phyloP scores from a whole-genome alignment of 1,284 basidiomycete genomes.

The Heterobasidion annosum region DNA sequence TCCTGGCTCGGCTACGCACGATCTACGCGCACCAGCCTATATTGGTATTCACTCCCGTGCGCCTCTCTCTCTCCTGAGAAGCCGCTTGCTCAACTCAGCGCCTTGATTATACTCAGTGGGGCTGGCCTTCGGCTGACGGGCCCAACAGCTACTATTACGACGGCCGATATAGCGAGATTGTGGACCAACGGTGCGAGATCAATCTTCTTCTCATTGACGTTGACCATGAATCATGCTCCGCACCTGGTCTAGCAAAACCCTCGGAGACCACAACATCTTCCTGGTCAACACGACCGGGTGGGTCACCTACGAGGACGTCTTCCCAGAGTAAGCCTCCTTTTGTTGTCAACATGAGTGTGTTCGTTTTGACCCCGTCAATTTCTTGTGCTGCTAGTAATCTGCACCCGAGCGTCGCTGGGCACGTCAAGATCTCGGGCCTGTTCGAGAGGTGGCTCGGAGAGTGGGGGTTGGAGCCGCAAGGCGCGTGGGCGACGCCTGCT shows the following conservation, averaged over 20 bases:
- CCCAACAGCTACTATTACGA: constrained; percentile 37
- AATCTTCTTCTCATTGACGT: not conserved
- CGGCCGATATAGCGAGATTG: constrained; percentile 36
- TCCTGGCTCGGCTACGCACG: constrained; percentile 33
- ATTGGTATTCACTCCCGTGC: constrained; percentile 45
- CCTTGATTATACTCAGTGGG: constrained; percentile 28
- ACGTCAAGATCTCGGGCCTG: constrained; percentile 36
- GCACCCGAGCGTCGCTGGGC: constrained; percentile 40
- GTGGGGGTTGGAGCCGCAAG: constrained; percentile 30
- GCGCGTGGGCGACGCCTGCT: constrained; percentile 17
- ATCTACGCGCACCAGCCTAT: constrained; percentile 38
- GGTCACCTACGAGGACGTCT: constrained; percentile 43
- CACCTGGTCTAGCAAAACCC: constrained; percentile 17
- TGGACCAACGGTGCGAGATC: constrained; percentile 27
- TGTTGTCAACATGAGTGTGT: not conserved
- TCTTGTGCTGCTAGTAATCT: constrained; percentile 24
- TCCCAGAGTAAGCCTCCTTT: constrained; percentile 26
- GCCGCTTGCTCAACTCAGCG: not conserved
- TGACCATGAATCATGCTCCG: not conserved
- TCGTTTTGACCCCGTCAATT: not conserved
- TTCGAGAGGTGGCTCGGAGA: constrained; percentile 34
- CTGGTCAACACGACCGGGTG: constrained; percentile 52
- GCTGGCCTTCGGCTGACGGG: constrained; percentile 45
- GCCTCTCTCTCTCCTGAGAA: constrained; percentile 7
- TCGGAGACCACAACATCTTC: constrained; percentile 39